Conservation (phyloP, 2,329 filamentous ascomycete genomes). For the Colletotrichum musicola region DNA sequence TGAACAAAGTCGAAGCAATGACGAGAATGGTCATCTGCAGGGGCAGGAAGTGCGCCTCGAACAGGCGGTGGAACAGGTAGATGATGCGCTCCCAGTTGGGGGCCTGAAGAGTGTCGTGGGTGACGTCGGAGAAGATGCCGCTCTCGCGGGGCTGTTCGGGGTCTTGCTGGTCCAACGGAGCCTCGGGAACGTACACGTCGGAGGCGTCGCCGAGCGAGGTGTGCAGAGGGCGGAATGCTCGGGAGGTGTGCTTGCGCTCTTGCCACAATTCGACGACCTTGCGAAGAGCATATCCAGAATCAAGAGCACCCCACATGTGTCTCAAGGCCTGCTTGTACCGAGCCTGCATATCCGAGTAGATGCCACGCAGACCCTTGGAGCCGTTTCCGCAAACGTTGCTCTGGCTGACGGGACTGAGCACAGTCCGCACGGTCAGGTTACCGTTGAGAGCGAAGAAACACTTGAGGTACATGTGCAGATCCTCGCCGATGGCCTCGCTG, state of each 20-base stretch:
- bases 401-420: conserved; percentile 78
- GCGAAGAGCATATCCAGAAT: conserved; percentile 74
- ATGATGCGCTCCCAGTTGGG: conserved; percentile 69
- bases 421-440: conserved; percentile 72
- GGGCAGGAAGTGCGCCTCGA: conserved; percentile 80
- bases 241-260: conserved; percentile 67
- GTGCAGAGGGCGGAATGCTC: conserved; percentile 69
- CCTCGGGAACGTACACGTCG: conserved; percentile 62
- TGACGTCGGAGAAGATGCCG: conserved; percentile 68
- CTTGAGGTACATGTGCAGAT: conserved; percentile 83
- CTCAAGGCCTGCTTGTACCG: conserved; percentile 79
- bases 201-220: conserved; percentile 59
- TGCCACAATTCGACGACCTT: conserved; percentile 69
- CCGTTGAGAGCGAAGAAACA: conserved; percentile 82
- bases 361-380: conserved; percentile 63
- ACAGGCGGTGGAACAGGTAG: conserved; percentile 75
- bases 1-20: conserved; percentile 71
- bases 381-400: conserved; percentile 76
- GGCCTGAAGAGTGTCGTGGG: conserved; percentile 62
- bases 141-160: conserved; percentile 58
- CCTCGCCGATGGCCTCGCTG: conserved; percentile 79
- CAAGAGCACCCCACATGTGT: conserved; percentile 82
- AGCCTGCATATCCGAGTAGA: conserved; percentile 70
- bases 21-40: conserved; percentile 76
- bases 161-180: conserved; percentile 53